Evolutionary conservation across 2,329 filamentous ascomycete genomes (phyloP).

Genomic region (Neonectria neomacrospora): DNA sequence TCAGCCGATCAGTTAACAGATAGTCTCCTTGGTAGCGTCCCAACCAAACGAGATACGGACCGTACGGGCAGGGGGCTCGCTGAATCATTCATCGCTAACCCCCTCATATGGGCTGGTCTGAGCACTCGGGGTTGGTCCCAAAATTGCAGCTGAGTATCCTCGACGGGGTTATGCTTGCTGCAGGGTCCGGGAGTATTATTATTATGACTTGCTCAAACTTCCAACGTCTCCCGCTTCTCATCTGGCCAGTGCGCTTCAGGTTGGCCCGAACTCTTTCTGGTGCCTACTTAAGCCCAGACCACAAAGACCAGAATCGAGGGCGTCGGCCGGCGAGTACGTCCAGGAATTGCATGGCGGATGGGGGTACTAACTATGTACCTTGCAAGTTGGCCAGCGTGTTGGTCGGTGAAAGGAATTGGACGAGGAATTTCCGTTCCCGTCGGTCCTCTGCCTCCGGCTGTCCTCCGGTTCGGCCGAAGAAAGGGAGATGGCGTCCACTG

Average conservation of each 20-base stretch:
- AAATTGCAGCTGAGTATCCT: conserved; percentile 25
- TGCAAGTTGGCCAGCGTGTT: not conserved
- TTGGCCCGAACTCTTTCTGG: conserved; percentile 29
- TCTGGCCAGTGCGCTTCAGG: conserved; percentile 35
- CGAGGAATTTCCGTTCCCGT: conserved; percentile 10
- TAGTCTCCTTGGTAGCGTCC: conserved; percentile 1
- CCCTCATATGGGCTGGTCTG: conserved; percentile 15
- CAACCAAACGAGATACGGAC: conserved; percentile 29
- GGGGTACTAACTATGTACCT: not conserved
- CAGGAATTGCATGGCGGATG: conserved; percentile 4
- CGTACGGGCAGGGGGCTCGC: conserved; percentile 23
- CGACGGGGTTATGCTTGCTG: conserved; percentile 26
- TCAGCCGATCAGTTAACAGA: conserved; percentile 21
- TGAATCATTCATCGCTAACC: conserved; percentile 13
- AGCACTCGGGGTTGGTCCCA: conserved; percentile 29
- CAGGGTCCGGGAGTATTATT: conserved; percentile 17
- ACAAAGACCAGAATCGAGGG: conserved; percentile 17
- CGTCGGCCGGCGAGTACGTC: conserved; percentile 1
- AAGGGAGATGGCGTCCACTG: conserved; percentile 1
- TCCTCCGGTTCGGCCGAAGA: conserved; percentile 28
- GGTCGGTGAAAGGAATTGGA: conserved; percentile 1
- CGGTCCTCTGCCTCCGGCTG: conserved; percentile 9
- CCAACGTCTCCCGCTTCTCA: conserved; percentile 28
- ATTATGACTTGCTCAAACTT: conserved; percentile 20
- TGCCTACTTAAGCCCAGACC: conserved; percentile 26